These are phyloP conservation scores for Pyrenophora teres DNA, from an alignment of 2,329 filamentous ascomycete species.

Conservation along the genomic window DNA sequence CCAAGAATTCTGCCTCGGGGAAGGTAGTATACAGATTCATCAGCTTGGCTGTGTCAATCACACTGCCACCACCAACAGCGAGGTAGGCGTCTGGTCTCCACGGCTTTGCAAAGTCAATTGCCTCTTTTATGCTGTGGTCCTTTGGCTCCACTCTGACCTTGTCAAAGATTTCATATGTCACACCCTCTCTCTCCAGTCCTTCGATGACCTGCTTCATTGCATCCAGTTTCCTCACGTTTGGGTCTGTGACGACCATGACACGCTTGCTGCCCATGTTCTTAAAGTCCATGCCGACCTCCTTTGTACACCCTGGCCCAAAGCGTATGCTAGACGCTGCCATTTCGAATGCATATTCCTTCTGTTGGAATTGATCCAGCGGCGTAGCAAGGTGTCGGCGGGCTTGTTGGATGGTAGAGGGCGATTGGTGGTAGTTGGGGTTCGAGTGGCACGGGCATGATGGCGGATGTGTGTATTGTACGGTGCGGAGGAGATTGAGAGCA, in stretches of 20 bases:
- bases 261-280: conserved; percentile 85
- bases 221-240: conserved; percentile 77
- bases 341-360: conserved; percentile 98
- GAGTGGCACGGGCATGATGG: conserved; percentile 95
- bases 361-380: conserved; percentile 69
- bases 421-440: conserved; percentile 75
- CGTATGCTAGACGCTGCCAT: conserved; percentile 96
- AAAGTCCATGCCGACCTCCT: conserved; percentile 98
- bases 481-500: conserved; percentile 76
- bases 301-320: conserved; percentile 90
- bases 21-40: conserved; percentile 97
- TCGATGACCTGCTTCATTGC: conserved; percentile 90
- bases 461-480: conserved; percentile 89
- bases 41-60: conserved; percentile 97
- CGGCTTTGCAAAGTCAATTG: conserved; percentile 83
- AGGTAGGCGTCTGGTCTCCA: conserved; percentile 86
- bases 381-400: conserved; percentile 71
- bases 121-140: conserved; percentile 87
- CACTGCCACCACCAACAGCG: conserved; percentile 88
- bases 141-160: conserved; percentile 88
- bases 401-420: conserved; percentile 52
- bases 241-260: conserved; percentile 91
- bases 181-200: conserved; percentile 75
- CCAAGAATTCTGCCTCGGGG: conserved; percentile 90
- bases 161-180: conserved; percentile 81